Evolutionary conservation across 208 protist genomes (phyloP).

Genomic region (Herpetomonas tarakana): DNA sequence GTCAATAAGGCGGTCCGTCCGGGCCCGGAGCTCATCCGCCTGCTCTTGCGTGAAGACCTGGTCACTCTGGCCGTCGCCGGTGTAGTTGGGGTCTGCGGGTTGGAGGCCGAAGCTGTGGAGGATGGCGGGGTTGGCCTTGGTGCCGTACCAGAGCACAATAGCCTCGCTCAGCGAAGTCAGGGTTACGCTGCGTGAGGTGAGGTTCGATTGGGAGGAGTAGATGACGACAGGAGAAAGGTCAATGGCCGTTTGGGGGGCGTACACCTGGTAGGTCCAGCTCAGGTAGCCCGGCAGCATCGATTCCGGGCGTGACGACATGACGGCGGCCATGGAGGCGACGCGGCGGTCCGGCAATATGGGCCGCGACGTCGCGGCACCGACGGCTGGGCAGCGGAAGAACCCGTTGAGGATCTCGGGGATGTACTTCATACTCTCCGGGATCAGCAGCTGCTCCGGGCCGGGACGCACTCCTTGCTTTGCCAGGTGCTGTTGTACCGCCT

Average conservation of each 20-base stretch:
- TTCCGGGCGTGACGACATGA: slow-evolving; percentile 67
- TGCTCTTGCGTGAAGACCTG: slow-evolving; percentile 40
- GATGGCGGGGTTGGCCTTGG: slow-evolving; percentile 32
- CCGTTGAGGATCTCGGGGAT: slow-evolving; percentile 76
- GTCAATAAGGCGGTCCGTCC: slow-evolving; percentile 49
- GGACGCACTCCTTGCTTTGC: slow-evolving; percentile 35
- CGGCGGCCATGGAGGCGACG: slow-evolving; percentile 64
- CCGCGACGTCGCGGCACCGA: slow-evolving; percentile 34
- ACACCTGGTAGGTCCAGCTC: slow-evolving; percentile 73
- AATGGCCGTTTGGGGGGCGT: slow-evolving; percentile 40
- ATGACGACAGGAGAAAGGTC: slow-evolving; percentile 50
- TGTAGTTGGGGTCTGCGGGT: slow-evolving; percentile 14
- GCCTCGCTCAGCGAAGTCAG: slow-evolving; percentile 53
- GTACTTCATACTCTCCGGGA: slow-evolving; percentile 74
- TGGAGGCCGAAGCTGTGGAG: slow-evolving; percentile 43
- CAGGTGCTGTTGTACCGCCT: slow-evolving; percentile 37
- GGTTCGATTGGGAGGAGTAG: slow-evolving; percentile 52
- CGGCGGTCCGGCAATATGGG: slow-evolving; percentile 65
- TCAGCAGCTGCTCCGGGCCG: slow-evolving; percentile 37
- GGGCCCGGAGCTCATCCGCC: slow-evolving; percentile 45
- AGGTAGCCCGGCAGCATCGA: slow-evolving; percentile 61
- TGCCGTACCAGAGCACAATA: slow-evolving; percentile 79
- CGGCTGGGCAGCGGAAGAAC: slow-evolving; percentile 67
- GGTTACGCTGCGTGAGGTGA: slow-evolving; percentile 55
- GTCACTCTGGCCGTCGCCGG: slow-evolving; percentile 10